Evolutionary conservation across 2,329 filamentous ascomycete genomes (phyloP).

Genomic region (Alternaria sp.): DNA sequence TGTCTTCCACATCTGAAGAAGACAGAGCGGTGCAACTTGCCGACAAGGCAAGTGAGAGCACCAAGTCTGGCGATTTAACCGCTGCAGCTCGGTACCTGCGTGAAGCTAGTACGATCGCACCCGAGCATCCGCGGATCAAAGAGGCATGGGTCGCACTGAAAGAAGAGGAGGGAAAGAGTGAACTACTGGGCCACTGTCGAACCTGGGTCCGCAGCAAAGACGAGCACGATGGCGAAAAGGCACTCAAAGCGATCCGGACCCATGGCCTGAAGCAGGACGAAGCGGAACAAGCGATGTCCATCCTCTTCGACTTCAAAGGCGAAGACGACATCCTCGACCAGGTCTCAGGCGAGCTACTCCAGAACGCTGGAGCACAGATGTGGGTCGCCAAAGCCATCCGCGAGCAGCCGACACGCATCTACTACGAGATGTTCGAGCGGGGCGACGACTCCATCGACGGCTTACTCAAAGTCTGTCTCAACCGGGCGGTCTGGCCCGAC

Average conservation of each 20-base stretch:
- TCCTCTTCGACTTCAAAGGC: slow-evolving; percentile 51
- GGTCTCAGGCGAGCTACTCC: slow-evolving; percentile 48
- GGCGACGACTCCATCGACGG: slow-evolving; percentile 56
- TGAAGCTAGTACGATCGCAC: slow-evolving; percentile 53
- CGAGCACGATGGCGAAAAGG: slow-evolving; percentile 51
- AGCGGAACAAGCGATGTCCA: slow-evolving; percentile 48
- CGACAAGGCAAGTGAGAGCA: slow-evolving; percentile 34
- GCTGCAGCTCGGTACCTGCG: slow-evolving; percentile 51
- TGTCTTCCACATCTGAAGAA: slow-evolving; percentile 38
- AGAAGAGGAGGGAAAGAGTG: slow-evolving; percentile 46
- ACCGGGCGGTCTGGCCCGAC: slow-evolving; percentile 50
- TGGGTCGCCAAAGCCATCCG: slow-evolving; percentile 48
- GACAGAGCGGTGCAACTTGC: slow-evolving; percentile 41
- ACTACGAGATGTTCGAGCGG: slow-evolving; percentile 52
- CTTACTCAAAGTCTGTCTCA: slow-evolving; percentile 51
- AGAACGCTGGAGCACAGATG: slow-evolving; percentile 46
- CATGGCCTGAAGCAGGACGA: slow-evolving; percentile 46
- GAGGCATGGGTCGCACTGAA: slow-evolving; percentile 50
- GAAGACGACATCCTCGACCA: slow-evolving; percentile 52
- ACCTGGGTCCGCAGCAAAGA: slow-evolving; percentile 44
- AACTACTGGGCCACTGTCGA: slow-evolving; percentile 43
- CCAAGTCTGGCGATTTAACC: slow-evolving; percentile 42
- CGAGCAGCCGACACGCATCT: slow-evolving; percentile 50
- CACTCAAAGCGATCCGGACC: slow-evolving; percentile 35
- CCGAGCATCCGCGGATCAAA: slow-evolving; percentile 50